These are phyloP conservation scores for Xylariaceae sp. DNA, from an alignment of 2,329 filamentous ascomycete genomes.

Conservation along the genomic window DNA sequence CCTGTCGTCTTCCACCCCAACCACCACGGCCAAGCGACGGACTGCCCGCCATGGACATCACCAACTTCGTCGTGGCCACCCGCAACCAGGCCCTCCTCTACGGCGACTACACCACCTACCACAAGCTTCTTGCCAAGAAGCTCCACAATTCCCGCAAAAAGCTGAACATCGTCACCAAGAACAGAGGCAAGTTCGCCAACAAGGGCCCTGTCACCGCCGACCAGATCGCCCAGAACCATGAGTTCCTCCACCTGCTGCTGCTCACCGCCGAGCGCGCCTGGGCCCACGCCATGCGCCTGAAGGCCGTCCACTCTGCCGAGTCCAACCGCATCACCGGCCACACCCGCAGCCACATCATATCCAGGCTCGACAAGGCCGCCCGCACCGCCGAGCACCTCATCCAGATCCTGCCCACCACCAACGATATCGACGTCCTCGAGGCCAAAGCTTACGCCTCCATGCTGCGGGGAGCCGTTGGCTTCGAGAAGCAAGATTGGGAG, in stretches of 20 bases:
- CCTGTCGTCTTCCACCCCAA: too few species aligned
- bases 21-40: too few species aligned
- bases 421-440: conserved; percentile 72
- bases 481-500: conserved; percentile 88
- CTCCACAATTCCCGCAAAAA: conserved; percentile 82
- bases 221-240: conserved; percentile 70
- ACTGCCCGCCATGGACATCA: conserved; percentile 73
- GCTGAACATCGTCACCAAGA: conserved; percentile 78
- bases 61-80: conserved; percentile 73
- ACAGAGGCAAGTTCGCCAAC: conserved; percentile 78
- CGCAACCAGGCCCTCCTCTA: conserved; percentile 82
- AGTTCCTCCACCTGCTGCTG: conserved; percentile 77
- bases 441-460: conserved; percentile 79
- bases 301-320: conserved; percentile 75
- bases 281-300: conserved; percentile 95
- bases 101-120: conserved; percentile 85
- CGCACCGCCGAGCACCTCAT: conserved; percentile 68
- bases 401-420: conserved; percentile 61
- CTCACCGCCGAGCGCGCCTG: conserved; percentile 87
- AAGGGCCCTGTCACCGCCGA: conserved; percentile 70
- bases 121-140: conserved; percentile 73
- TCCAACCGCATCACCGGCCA: conserved; percentile 76
- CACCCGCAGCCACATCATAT: conserved; percentile 84
- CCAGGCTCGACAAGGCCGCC: conserved; percentile 77
- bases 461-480: conserved; percentile 71